phyloP scores from a whole-genome alignment of 108 stramenopile species.

The Ochromonas danica region DNA sequence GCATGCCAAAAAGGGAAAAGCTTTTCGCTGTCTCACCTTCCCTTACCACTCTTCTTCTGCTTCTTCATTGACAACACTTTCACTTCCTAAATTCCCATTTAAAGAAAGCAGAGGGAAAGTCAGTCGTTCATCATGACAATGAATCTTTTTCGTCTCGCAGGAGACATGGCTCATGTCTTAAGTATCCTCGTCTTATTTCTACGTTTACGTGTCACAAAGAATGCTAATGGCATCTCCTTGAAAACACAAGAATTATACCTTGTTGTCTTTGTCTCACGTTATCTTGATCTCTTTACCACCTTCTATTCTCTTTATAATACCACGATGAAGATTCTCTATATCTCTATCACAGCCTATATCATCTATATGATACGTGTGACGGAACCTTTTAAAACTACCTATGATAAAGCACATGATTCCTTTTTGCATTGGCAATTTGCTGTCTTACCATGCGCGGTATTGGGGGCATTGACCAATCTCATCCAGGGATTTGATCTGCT shows the following conservation, averaged over 20 bases:
- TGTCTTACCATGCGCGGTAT: constrained; percentile 78
- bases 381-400: constrained; percentile 86
- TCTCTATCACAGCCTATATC: constrained; percentile 81
- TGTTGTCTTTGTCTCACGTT: constrained; percentile 82
- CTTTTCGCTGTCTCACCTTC: too few species aligned
- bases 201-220: constrained; percentile 87
- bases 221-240: constrained; percentile 88
- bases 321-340: constrained; percentile 90
- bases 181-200: constrained; percentile 91
- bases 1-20: too few species aligned
- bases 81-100: too few species aligned
- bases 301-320: constrained; percentile 93
- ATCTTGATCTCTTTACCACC: constrained; percentile 62
- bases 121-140: too few species aligned
- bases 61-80: too few species aligned
- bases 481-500: constrained; percentile 56
- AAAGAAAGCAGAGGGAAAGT: too few species aligned
- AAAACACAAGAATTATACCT: constrained; percentile 98
- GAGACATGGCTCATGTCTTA: constrained; percentile 97
- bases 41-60: too few species aligned
- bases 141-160: constrained; percentile 78
- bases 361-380: constrained; percentile 84
- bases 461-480: constrained; percentile 75
- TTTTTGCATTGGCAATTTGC: constrained; percentile 95
- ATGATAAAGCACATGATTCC: constrained; percentile 83